phyloP scores from a whole-genome alignment of 768 basidiomycete species.

The Boletus subcaerulescens region DNA sequence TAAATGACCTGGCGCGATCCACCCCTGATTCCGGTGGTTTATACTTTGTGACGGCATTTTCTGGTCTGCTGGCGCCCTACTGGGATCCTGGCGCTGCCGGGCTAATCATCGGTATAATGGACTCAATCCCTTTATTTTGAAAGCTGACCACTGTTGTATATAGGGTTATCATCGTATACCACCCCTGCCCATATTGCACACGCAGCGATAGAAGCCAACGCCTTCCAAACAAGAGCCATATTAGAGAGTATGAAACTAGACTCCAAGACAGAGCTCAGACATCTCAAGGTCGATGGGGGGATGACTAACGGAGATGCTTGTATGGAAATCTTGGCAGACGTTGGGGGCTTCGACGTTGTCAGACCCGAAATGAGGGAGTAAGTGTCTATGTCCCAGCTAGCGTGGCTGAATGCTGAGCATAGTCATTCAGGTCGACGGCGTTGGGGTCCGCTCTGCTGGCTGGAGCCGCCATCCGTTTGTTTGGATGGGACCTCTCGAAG shows the following conservation, averaged over 20 bases:
- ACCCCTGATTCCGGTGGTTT: conserved; percentile 82
- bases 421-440: conserved; percentile 72
- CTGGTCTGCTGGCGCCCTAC: conserved; percentile 93
- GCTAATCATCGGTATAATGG: conserved; percentile 63
- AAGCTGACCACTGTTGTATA: background rate
- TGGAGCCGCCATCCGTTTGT: conserved; percentile 80
- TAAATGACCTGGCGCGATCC: conserved; percentile 78
- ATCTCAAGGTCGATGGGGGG: conserved; percentile 96
- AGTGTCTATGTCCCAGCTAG: conserved; percentile 28
- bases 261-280: conserved; percentile 71
- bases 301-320: conserved; percentile 93
- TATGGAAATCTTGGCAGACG: conserved; percentile 82
- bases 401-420: background rate
- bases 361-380: conserved; percentile 97
- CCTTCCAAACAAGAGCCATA: conserved; percentile 93
- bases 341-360: conserved; percentile 89
- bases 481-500: conserved; percentile 86
- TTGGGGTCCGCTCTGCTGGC: conserved; percentile 94
- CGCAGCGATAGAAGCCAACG: conserved; percentile 93
- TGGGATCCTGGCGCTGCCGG: conserved; percentile 95
- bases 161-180: conserved; percentile 82
- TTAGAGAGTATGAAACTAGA: conserved; percentile 95
- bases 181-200: conserved; percentile 91
- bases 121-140: conserved; percentile 1
- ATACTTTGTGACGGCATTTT: conserved; percentile 97